Evolutionary conservation across 2,329 filamentous ascomycete species (phyloP).

Genomic region (Fusarium mangiferae): DNA sequence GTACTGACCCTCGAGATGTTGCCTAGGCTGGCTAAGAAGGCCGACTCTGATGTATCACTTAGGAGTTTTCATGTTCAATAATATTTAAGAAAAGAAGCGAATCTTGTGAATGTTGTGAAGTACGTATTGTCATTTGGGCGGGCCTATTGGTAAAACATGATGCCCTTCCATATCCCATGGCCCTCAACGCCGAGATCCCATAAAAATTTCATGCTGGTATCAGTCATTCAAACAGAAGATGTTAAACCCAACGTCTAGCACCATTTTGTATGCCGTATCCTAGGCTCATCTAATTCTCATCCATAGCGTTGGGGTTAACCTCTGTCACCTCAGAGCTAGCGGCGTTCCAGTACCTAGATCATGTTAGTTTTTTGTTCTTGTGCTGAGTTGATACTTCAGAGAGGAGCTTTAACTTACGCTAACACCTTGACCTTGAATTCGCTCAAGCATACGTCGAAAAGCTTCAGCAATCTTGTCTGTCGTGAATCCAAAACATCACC

Average conservation of each 20-base stretch:
- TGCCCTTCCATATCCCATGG: slow-evolving; percentile 46
- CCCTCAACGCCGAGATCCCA: slow-evolving; percentile 51
- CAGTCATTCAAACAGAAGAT: slow-evolving; percentile 47
- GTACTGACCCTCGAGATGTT: slow-evolving; percentile 43
- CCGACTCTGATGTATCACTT: slow-evolving; percentile 41
- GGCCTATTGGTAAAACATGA: slow-evolving; percentile 44
- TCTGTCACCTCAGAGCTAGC: slow-evolving; percentile 69
- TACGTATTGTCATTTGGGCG: slow-evolving; percentile 43
- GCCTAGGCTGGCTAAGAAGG: slow-evolving; percentile 30
- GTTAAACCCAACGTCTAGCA: slow-evolving; percentile 42
- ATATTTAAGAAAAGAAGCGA: slow-evolving; percentile 25
- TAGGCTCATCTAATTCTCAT: slow-evolving; percentile 41
- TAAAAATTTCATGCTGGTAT: slow-evolving; percentile 49
- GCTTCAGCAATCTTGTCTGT: slow-evolving; percentile 92
- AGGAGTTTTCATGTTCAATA: slow-evolving; percentile 37
- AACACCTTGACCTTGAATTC: slow-evolving; percentile 87
- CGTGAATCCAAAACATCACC: slow-evolving; percentile 88
- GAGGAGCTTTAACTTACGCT: slow-evolving; percentile 64
- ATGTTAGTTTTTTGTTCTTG: slow-evolving; percentile 14
- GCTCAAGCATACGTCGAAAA: slow-evolving; percentile 89
- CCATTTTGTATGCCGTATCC: slow-evolving; percentile 26
- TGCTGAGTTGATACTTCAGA: no score
- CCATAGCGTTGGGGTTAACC: slow-evolving; percentile 54
- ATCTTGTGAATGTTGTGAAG: slow-evolving; percentile 26
- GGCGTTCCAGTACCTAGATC: slow-evolving; percentile 68